A percentile compares a stretch with the other conserved stretches of the same genome.
These are phyloP conservation scores for Penicillium paxilli DNA, from an alignment of 495 filamentous ascomycete genomes.

Conservation along the genomic window DNA sequence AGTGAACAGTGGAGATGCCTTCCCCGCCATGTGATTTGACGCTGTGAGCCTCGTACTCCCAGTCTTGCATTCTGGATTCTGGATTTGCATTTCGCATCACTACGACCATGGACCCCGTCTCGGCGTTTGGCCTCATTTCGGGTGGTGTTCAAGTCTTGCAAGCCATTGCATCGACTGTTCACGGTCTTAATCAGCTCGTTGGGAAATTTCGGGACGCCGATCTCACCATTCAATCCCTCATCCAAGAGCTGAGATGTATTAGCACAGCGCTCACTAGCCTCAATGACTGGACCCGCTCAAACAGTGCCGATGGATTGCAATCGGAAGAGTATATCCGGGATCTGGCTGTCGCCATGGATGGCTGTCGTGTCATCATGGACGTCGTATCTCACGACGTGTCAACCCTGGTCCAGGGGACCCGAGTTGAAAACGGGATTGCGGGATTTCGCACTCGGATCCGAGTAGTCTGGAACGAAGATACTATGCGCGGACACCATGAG, in stretches of 20 bases:
- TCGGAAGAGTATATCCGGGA: slow-evolving; percentile 30
- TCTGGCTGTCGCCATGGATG: slow-evolving; percentile 41
- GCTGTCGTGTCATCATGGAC: slow-evolving; percentile 42
- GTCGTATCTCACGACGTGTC: slow-evolving; percentile 39
- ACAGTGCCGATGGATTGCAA: slow-evolving; percentile 23
- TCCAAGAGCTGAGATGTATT: slow-evolving; percentile 40
- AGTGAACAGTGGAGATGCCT: neutral
- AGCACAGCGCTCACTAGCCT: slow-evolving; percentile 41
- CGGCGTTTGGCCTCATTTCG: slow-evolving; percentile 31
- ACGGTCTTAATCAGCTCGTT: slow-evolving; percentile 31
- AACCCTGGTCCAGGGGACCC: slow-evolving; percentile 26
- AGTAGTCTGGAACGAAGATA: slow-evolving; percentile 45
- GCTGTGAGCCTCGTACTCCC: neutral
- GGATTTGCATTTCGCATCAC: too few species aligned
- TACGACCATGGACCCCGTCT: slow-evolving; percentile 32
- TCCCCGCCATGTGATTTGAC: slow-evolving; percentile 10
- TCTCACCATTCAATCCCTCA: slow-evolving; percentile 40
- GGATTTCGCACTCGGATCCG: slow-evolving; percentile 27
- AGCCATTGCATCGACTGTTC: slow-evolving; percentile 34
- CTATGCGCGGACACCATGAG: slow-evolving; percentile 41
- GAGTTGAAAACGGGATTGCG: slow-evolving; percentile 7
- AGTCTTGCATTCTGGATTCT: neutral
- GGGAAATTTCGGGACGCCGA: slow-evolving; percentile 44
- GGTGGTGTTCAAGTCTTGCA: slow-evolving; percentile 30
- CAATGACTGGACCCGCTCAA: slow-evolving; percentile 36